Evolutionary conservation across 805 yeast genomes (phyloP).

Genomic region (Candida odintsovae): DNA sequence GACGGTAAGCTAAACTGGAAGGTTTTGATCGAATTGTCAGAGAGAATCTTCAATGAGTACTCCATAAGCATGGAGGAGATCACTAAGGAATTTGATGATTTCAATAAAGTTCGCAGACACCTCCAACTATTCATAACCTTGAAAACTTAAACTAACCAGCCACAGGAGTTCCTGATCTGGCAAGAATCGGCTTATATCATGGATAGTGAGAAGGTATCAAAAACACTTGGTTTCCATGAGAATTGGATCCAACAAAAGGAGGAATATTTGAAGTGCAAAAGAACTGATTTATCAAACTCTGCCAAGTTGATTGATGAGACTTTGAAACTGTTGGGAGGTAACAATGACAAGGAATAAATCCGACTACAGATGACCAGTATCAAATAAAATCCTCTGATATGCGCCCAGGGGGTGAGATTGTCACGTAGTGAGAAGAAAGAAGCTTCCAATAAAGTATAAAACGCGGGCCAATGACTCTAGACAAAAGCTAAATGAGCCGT

Average conservation of each 20-base stretch:
- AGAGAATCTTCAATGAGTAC: conserved; percentile 16
- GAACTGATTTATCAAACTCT: conserved; percentile 17
- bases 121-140: not conserved
- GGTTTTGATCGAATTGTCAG: conserved; percentile 11
- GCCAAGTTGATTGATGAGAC: conserved; percentile 22
- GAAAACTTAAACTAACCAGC: not conserved
- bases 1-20: conserved; percentile 11
- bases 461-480: too few relatives aligned
- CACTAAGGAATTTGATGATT: conserved; percentile 18
- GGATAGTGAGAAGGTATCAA: conserved; percentile 19
- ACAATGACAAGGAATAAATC: not conserved
- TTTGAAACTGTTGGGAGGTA: conserved; percentile 12
- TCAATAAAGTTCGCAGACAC: conserved; percentile 13
- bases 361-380: too few relatives aligned
- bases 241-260: conserved; percentile 21
- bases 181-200: conserved; percentile 21
- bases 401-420: too few relatives aligned
- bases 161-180: conserved; percentile 21
- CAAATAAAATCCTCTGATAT: too few relatives aligned
- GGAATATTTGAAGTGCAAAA: conserved; percentile 13
- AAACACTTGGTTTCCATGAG: conserved; percentile 15
- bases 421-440: too few relatives aligned
- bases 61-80: conserved; percentile 16
- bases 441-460: too few relatives aligned
- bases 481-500: too few relatives aligned